Base-by-base conservation (phyloP, 495 filamentous ascomycete species). In the Aspergillus homomorphus region DNA sequence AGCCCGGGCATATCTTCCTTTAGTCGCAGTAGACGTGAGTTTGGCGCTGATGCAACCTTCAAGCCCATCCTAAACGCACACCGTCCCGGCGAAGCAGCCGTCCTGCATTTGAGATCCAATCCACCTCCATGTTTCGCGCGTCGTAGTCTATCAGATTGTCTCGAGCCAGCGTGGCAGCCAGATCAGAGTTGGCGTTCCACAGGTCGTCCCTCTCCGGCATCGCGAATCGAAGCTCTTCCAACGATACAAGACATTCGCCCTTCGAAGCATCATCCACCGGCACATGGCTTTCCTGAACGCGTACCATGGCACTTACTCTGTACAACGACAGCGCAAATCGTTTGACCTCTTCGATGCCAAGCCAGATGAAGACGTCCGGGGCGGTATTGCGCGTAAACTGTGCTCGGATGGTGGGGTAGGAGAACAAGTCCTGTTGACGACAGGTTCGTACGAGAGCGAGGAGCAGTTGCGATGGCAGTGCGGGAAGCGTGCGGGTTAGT, bases 321-420 rank as follows among this genome's bases (percentile, higher is more conserved):
- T 64, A 62, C 8, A 64, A 19, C 2, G 59, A 33, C 22, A 62
- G 23, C 12, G 38, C 26, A 20, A 61, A 64, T 2, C 50, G 58
- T 16, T 64, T 64, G 23, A 55, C 45, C 46, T 61, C 62, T 30
- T 61, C 58, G 3, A 64, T 43, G 15, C 54, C 54, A n/a, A 61
- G 18, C 58, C 58, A 61, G 14, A 55, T 23, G 15, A 30, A 55
- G 12, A 57, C 54, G 0, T 53, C 26, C 0, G 50, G 54, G 16
- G 21, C 44, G 6, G 19, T 33, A 7, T 9, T 12, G 15, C 14
- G 9, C 1, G 33, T 33, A 42, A 61, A 58, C 41, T 64, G 42
- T 16, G 48, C 43, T 2, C 33, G 33, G 2, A 38, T 38, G 4
- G 33, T 14, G 6, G 33, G 10, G 33, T 38, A 38, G 4, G 12